Percentiles rank a stretch among this genome's conserved stretches.
These are phyloP conservation scores for Trypanosomatidae sp. DNA, from an alignment of 208 protist species.

Conservation along the genomic window DNA sequence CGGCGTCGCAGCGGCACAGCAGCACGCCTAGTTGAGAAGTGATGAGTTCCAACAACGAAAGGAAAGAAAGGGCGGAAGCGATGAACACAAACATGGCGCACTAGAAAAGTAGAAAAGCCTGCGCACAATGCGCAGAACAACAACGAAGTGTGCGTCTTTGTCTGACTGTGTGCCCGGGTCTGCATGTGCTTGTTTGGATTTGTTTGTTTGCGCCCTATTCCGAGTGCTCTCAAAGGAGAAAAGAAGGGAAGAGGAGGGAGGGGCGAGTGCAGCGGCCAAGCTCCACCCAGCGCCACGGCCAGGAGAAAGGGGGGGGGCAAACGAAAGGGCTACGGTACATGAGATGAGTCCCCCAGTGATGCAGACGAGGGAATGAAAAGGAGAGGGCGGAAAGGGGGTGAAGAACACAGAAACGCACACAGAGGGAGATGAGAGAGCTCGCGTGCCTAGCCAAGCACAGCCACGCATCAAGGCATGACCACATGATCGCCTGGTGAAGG, in stretches of 20 bases:
- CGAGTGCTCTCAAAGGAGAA: neutral
- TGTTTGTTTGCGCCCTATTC: neutral
- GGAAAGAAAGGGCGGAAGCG: neutral
- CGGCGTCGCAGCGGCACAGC: too few species aligned
- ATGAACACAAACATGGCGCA: neutral
- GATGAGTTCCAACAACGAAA: neutral
- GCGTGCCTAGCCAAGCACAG: neutral
- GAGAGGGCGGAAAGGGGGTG: neutral
- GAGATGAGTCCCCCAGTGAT: neutral
- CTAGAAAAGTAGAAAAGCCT: neutral
- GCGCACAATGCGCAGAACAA: neutral
- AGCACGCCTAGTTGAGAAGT: neutral
- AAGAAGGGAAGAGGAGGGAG: neutral
- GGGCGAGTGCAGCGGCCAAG: neutral
- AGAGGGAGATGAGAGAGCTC: neutral
- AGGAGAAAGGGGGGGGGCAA: neutral
- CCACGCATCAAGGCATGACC: neutral
- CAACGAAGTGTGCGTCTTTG: neutral
- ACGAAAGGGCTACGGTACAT: conserved; percentile 10
- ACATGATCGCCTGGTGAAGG: neutral
- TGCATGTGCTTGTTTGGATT: neutral
- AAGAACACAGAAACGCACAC: neutral
- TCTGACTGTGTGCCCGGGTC: neutral
- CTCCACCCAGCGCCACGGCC: too few species aligned
- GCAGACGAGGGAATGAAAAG: neutral